Evolutionary conservation across 768 basidiomycete species (phyloP), one percentile per base, ranked within the genome.

Genomic region (Zangia roseola): DNA sequence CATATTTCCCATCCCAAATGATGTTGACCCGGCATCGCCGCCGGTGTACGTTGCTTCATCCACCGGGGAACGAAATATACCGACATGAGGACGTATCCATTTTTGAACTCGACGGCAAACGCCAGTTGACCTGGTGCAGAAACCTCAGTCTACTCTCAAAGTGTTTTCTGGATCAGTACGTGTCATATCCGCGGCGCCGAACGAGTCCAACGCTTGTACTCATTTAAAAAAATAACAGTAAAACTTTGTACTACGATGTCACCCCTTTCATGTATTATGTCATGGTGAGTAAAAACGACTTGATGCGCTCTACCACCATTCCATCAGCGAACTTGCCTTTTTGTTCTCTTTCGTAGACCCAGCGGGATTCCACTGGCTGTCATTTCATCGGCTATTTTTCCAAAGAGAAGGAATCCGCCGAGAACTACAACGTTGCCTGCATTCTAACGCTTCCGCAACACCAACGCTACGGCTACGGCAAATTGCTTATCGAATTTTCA

Each of bases 251-350:
- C 73, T 99, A 97, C 73, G 97, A 99, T 73, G 95, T 98, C 59
- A 98, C 97, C 50, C 97, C 97, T 3, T 99, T 99, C 76, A 82
- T 99, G 81, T 99, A 94, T 78, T 99, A 99, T 78, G 89, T 94
- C 69, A 94, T 99, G 94, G 93, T 90, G 58, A 59, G 80, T 63
- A 23, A 30, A 51, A 47, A 45, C 36, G 40, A 21, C 46, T 40
- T 43, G 49, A 49, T 17, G 31, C 38, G 50, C 39, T 48, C 57
- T 53, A 60, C 24, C 44, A 23, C 52, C 42, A 49, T 39, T 30
- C 28, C 45, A 49, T 50, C 47, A 19, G 42, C 50, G 44, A 52
- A 31, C 31, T 6, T 31, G 31, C 31, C 50, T 33, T 49, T 50
- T 20, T 26, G 33, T 7, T 8, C 25, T 3, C 28, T 25, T 23